Evolutionary conservation across 2,329 filamentous ascomycete genomes (phyloP).

Genomic region (Colletotrichum tofieldiae): DNA sequence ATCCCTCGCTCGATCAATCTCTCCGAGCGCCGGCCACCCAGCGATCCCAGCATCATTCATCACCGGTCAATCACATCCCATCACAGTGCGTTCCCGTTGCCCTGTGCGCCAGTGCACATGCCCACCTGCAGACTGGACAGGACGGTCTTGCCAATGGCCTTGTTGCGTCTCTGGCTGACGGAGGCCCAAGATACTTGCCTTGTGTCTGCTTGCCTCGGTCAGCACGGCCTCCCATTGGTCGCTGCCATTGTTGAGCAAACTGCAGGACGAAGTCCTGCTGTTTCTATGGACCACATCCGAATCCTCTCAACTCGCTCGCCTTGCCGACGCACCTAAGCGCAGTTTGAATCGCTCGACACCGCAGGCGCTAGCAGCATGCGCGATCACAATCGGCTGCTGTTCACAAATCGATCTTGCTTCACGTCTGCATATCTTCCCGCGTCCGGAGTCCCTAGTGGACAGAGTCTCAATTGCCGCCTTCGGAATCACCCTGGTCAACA

Average conservation of each 20-base stretch:
- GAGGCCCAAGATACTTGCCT: slow-evolving; percentile 15
- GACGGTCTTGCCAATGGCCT: slow-evolving; percentile 34
- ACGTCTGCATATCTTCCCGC: slow-evolving; percentile 31
- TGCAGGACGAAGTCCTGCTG: slow-evolving; percentile 14
- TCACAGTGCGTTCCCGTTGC: slow-evolving; percentile 32
- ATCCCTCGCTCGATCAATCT: slow-evolving; percentile 29
- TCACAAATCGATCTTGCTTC: slow-evolving; percentile 40
- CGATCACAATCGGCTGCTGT: slow-evolving; percentile 26
- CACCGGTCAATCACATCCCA: slow-evolving; percentile 25
- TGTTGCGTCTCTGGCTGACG: slow-evolving; percentile 13
- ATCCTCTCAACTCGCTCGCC: slow-evolving; percentile 32
- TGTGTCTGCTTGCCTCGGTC: slow-evolving; percentile 18
- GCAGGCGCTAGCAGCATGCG: slow-evolving; percentile 38
- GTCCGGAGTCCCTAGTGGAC: not conserved
- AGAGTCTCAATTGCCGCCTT: not conserved
- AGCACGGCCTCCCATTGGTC: slow-evolving; percentile 22
- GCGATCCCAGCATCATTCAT: slow-evolving; percentile 26
- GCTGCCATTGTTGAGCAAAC: slow-evolving; percentile 27
- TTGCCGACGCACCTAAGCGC: slow-evolving; percentile 27
- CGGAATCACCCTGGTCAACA: not conserved
- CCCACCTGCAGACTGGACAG: slow-evolving; percentile 28
- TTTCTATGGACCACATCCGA: slow-evolving; percentile 37
- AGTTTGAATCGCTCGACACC: slow-evolving; percentile 21
- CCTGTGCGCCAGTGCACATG: slow-evolving; percentile 36
- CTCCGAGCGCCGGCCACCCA: slow-evolving; percentile 23